Evolutionary conservation across 1,139 yeast species (phyloP), one percentile per base, ranked within the genome.

Genomic region (Eremothecium gossypii): DNA sequence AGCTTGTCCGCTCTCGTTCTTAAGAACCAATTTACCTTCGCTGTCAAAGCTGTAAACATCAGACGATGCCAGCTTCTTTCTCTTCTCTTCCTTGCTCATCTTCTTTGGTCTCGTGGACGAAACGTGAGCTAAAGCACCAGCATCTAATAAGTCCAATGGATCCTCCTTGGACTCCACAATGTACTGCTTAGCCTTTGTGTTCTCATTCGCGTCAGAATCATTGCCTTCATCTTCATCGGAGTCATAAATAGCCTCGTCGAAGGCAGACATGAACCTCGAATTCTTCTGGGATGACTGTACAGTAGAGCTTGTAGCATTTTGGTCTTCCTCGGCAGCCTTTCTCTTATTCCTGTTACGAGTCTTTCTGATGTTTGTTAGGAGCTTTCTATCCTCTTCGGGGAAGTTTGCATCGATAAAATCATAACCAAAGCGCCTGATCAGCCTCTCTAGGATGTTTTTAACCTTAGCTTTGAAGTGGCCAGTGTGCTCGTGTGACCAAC

Each of bases 401-500:
- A 91, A 87, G 41, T 78, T 77, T 41, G 68, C 68, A 58, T 83
- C 95, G 44, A 91, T 75, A 31, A 69, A 74, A 31, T 87, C 96
- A 49, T 77, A 74, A 12, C 98, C 96, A 59, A 85, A 87, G 57
- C 87, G 80, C 63, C 98, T 77, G 43, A 91, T 76, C 57, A 91
- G 70, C 57, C 98, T 77, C 69, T 91, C 98, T 49, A 91, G 70
- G 47, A 91, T 83, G 58, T 91, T 96, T 67, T 86, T 86, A 35
- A 91, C 93, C 64, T 85, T 89, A 27, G 87, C 76, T 61, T 85
- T 86, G 73, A 93, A 89, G 58, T 87, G 96, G 33, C 94, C 94
- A 57, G 85, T 85, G 65, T 89, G 96, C 61, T 87, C 97, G 61
- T 86, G 94, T 34, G 96, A 85, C 94, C 97, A 89, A 51, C 79